phyloP scores from a whole-genome alignment of 352 stramenopile genomes.

The Phytophthora hibernalis region DNA sequence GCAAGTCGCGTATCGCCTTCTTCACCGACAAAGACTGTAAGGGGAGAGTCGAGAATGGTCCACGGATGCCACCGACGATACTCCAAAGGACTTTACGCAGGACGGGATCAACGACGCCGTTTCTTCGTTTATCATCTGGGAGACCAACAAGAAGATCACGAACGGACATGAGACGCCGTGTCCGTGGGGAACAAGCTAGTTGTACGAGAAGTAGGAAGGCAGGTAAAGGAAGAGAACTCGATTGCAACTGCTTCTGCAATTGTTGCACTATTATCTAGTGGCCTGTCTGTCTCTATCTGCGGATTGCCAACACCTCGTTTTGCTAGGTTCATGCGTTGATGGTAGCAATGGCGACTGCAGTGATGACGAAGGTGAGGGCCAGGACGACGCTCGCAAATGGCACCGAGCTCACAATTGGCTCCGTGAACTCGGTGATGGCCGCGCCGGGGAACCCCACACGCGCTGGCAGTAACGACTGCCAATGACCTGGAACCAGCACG shows the following conservation, averaged over 20 bases:
- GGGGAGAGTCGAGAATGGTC: constrained; percentile 29
- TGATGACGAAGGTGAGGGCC: constrained; percentile 73
- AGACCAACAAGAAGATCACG: constrained; percentile 21
- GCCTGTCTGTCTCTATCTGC: constrained; percentile 23
- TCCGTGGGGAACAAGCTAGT: constrained; percentile 26
- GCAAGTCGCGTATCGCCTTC: constrained; percentile 35
- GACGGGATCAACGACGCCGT: constrained; percentile 42
- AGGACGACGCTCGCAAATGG: constrained; percentile 68
- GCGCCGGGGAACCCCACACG: constrained; percentile 73
- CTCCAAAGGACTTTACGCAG: constrained; percentile 30
- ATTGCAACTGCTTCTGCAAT: constrained; percentile 3
- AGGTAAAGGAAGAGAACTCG: not conserved
- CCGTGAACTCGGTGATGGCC: constrained; percentile 76
- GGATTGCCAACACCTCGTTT: constrained; percentile 4
- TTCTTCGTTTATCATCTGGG: constrained; percentile 40
- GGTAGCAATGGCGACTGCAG: constrained; percentile 69
- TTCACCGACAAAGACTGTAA: constrained; percentile 36
- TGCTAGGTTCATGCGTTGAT: constrained; percentile 47
- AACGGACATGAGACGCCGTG: constrained; percentile 24
- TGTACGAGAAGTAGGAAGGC: not conserved
- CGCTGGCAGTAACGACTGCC: constrained; percentile 80
- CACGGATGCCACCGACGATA: constrained; percentile 31
- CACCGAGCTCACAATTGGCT: constrained; percentile 70
- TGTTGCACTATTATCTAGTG: constrained; percentile 4
- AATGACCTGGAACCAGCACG: constrained; percentile 87